Evolutionary conservation across 1,139 yeast species (phyloP), one percentile per base, ranked within the genome.

Genomic region (Hyphopichia khmerensis): DNA sequence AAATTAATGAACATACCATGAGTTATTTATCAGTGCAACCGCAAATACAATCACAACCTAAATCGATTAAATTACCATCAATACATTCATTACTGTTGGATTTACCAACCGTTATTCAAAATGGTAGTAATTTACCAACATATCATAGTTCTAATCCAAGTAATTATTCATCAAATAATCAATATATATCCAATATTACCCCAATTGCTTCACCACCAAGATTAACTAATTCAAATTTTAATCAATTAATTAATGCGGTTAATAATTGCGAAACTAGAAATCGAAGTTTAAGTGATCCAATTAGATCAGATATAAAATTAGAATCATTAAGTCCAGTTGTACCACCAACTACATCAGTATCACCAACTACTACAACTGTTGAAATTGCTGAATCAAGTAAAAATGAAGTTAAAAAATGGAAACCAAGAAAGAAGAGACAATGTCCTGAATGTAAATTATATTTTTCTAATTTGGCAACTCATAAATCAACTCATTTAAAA

Each of bases 381-480:
- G 29, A 26, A 7, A 13, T 26, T 9, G 29, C 29, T 11, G 10
- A 26, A 7, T 13, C 19, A 21, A 32, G 13, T 26, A 9, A 8
- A 26, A 7, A 9, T 8, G 29, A 26, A 21, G 8, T 6, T 26
- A 26, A 26, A 11, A 29, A 23, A 40, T 62, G 71, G 69, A 76
- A 77, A 54, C 82, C 81, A 35, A 68, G 95, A 49, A 83, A 80
- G 65, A 88, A 87, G 73, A 79, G 88, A 63, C 89, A 87, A 66
- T 90, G 96, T 61, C 88, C 93, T 0, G 82, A 84, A 42, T 89
- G 97, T 62, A 79, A 78, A 51, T 75, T 84, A 44, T 83, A 71
- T 61, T 89, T 84, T 62, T 80, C 88, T 43, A 89, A 90, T 60
- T 69, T 90, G 52, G 89, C 95, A 26, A 88, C 96, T 4, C 96